A percentile compares a stretch with the other conserved stretches of the same genome.
phyloP scores from a whole-genome alignment of 1,284 basidiomycete species.

The Moniliophthora roreri region DNA sequence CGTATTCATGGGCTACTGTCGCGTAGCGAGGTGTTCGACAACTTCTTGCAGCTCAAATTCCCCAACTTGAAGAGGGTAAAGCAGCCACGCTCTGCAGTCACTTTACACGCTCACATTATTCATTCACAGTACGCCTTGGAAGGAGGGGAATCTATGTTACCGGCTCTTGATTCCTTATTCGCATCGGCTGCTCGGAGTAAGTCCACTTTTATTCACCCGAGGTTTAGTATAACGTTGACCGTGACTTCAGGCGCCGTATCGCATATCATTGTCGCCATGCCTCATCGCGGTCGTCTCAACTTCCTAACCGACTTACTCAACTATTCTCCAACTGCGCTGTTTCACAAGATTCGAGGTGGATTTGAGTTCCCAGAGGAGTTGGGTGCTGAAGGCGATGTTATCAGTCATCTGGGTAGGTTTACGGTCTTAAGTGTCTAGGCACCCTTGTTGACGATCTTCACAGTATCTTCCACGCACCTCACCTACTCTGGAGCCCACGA shows the following conservation, averaged over 20 bases:
- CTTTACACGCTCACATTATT: conserved; percentile 1
- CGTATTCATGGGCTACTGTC: conserved; percentile 70
- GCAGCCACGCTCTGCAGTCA: not conserved
- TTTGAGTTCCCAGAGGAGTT: conserved; percentile 70
- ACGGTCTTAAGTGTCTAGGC: not conserved
- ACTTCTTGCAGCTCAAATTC: conserved; percentile 80
- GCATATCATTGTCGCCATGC: conserved; percentile 78
- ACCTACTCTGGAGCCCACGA: conserved; percentile 50
- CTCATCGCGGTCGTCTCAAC: conserved; percentile 86
- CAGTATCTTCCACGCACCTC: conserved; percentile 63
- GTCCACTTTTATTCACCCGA: conserved; percentile 9
- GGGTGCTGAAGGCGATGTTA: conserved; percentile 78
- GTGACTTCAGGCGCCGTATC: conserved; percentile 55
- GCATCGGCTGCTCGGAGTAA: conserved; percentile 61
- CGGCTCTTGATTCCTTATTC: conserved; percentile 79
- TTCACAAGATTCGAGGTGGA: conserved; percentile 84
- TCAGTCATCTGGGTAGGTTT: conserved; percentile 73
- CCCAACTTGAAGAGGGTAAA: conserved; percentile 73
- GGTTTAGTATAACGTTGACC: not conserved
- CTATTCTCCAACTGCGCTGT: conserved; percentile 66
- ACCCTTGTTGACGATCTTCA: not conserved
- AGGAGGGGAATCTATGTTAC: conserved; percentile 89
- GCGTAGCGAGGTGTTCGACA: conserved; percentile 79
- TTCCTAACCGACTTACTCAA: conserved; percentile 79
- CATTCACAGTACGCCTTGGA: conserved; percentile 70